A percentile compares a stretch with the other conserved stretches of the same genome.
Evolutionary conservation across 345 rosid genomes (phyloP).

Genomic region (Brassica carinata): DNA sequence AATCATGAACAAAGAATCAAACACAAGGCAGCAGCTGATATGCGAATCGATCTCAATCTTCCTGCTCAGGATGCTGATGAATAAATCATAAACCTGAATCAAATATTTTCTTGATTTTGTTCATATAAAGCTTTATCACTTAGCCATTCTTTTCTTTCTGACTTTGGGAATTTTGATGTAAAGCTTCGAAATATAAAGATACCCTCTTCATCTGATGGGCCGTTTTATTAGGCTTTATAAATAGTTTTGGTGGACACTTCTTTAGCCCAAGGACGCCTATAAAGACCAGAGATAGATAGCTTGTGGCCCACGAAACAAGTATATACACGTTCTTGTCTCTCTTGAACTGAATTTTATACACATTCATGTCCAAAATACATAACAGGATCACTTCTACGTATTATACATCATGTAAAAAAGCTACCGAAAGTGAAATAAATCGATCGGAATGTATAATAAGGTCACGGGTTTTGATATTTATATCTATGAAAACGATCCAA

Average conservation of each 20-base stretch:
- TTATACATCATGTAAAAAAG: not conserved
- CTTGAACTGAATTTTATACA: not conserved
- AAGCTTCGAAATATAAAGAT: not conserved
- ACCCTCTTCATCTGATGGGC: not conserved
- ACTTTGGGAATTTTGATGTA: not conserved
- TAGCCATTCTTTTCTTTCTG: too few relatives aligned
- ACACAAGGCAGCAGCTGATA: conserved; percentile 45
- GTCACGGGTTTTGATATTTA: conserved; percentile 36
- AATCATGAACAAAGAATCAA: conserved; percentile 47
- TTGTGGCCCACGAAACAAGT: conserved; percentile 27
- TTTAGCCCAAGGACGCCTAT: not conserved
- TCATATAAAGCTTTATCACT: not conserved
- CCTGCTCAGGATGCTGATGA: conserved; percentile 54
- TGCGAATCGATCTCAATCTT: conserved; percentile 71
- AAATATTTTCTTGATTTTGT: not conserved
- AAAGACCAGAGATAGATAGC: not conserved
- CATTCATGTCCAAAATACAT: not conserved
- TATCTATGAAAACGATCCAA: not conserved
- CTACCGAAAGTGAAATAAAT: conserved; percentile 15
- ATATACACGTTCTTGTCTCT: not conserved
- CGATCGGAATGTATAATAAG: conserved; percentile 11
- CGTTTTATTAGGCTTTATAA: not conserved
- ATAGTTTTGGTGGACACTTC: not conserved
- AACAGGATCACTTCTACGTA: not conserved
- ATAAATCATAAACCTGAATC: not conserved